Conservation (phyloP, 176 grass and related monocot genomes). For the bread wheat (Triticum aestivum) region IWGSC_CS_RefSeq_v2.1 NC_057805.1:14992193-14992692, state of each 20-base stretch:
- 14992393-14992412: neutral
- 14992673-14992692: slow-evolving; percentile 53
- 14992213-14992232: too few species aligned
- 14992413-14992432: neutral
- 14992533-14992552: neutral
- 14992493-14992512: slow-evolving; percentile 31
- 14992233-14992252: too few species aligned
- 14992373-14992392: neutral
- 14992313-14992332: too few species aligned
- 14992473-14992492: neutral
- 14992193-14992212: too few species aligned
- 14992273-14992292: too few species aligned
- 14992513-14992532: slow-evolving; percentile 7
- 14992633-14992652: slow-evolving; percentile 65
- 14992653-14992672: slow-evolving; percentile 62
- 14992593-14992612: slow-evolving; percentile 62
- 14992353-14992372: slow-evolving; percentile 1
- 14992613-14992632: slow-evolving; percentile 56
- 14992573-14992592: slow-evolving; percentile 8
- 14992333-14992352: neutral
- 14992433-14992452: neutral
- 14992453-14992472: neutral
- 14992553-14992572: neutral
- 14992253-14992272: too few species aligned
- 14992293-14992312: too few species aligned